These are phyloP conservation scores for Ascocoryne sarcoides DNA, from an alignment of 2,329 filamentous ascomycete species.

Conservation along the genomic window DNA sequence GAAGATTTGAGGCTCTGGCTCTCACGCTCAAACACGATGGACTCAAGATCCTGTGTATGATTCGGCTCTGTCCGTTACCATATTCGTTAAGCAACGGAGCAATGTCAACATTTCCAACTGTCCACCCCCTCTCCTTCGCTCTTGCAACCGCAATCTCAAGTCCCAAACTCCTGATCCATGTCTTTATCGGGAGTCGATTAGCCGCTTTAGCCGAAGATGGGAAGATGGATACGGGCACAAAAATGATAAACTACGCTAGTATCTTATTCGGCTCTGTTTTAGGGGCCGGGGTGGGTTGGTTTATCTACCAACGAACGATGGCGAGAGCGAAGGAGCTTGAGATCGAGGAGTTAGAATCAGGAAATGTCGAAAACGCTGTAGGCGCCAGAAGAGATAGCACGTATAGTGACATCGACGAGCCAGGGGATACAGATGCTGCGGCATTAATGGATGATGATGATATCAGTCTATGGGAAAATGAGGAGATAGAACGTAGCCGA, in stretches of 20 bases:
- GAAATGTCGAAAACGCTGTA: conserved; percentile 7
- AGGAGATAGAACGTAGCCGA: conserved; percentile 13
- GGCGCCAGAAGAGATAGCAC: conserved; percentile 6
- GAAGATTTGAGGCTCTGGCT: conserved; percentile 78
- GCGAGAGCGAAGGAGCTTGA: conserved; percentile 50
- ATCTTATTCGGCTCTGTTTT: conserved; percentile 65
- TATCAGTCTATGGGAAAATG: conserved; percentile 28
- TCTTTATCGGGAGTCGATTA: conserved; percentile 83
- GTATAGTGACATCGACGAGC: conserved; percentile 17
- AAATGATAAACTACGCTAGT: conserved; percentile 73
- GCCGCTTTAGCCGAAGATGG: conserved; percentile 77
- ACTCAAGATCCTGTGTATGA: conserved; percentile 79
- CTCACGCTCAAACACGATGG: conserved; percentile 88
- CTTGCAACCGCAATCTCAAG: conserved; percentile 72
- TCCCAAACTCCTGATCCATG: conserved; percentile 83
- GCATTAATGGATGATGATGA: conserved; percentile 28
- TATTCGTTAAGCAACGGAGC: conserved; percentile 93
- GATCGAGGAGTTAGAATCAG: conserved; percentile 23
- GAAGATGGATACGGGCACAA: conserved; percentile 71
- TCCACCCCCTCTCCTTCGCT: conserved; percentile 66
- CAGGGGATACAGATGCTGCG: conserved; percentile 16
- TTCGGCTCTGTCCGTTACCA: conserved; percentile 84
- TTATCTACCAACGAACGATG: conserved; percentile 74
- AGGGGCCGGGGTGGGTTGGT: conserved; percentile 67
- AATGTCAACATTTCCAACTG: conserved; percentile 84